Evolutionary conservation across 2,329 filamentous ascomycete species (phyloP).

Genomic region (Fusarium sp.): DNA sequence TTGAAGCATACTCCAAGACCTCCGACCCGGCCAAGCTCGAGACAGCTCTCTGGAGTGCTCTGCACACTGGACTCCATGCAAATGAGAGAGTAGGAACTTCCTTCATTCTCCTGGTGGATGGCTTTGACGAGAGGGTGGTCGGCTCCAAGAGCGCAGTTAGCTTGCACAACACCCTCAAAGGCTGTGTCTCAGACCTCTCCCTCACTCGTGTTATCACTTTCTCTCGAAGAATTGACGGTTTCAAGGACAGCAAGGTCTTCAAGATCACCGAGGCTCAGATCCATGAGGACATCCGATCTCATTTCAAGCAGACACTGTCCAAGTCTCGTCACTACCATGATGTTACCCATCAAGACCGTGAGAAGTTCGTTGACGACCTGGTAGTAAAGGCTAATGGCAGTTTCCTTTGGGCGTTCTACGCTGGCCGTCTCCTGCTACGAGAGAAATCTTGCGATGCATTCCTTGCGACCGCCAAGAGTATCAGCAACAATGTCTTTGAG

Average conservation of each 20-base stretch:
- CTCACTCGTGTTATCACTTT: constrained; percentile 54
- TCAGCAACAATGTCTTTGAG: constrained; percentile 24
- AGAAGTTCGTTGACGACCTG: constrained; percentile 51
- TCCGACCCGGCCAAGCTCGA: constrained; percentile 48
- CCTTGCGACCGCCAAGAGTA: constrained; percentile 13
- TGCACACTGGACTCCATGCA: constrained; percentile 53
- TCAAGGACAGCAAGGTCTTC: constrained; percentile 51
- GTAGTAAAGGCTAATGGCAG: constrained; percentile 52
- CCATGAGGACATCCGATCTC: constrained; percentile 52
- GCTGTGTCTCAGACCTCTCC: constrained; percentile 47
- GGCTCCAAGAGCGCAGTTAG: constrained; percentile 41
- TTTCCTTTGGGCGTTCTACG: constrained; percentile 57
- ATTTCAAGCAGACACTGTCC: constrained; percentile 40
- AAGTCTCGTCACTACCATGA: constrained; percentile 35
- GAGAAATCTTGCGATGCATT: constrained; percentile 36
- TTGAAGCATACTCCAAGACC: constrained; percentile 45
- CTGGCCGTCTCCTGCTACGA: constrained; percentile 49
- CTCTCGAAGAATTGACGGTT: constrained; percentile 52
- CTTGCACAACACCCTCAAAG: constrained; percentile 52
- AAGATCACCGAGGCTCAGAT: constrained; percentile 52
- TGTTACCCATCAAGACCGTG: constrained; percentile 44
- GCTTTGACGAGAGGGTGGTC: constrained; percentile 54
- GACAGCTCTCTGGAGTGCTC: constrained; percentile 52
- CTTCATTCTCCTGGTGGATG: constrained; percentile 55
- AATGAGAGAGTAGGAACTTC: constrained; percentile 48